Evolutionary conservation across 768 basidiomycete species (phyloP), one percentile per base, ranked within the genome.

Genomic region (Suillus placidus): DNA sequence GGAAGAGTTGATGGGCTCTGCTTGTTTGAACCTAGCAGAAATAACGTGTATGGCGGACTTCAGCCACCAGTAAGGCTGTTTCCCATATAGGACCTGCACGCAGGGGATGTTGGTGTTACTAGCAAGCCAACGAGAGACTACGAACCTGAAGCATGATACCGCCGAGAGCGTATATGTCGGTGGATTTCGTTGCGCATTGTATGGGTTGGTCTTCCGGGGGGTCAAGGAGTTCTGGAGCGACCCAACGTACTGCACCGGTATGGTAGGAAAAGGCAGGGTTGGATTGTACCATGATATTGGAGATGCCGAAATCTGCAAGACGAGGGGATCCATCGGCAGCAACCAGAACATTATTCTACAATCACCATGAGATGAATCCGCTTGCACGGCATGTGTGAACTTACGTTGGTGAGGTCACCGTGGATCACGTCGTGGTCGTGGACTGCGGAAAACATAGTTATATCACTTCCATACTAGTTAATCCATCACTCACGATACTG

Each of bases 251-350:
- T 20, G 72, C 64, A 5, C 67, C 70, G 5, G 60, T 65, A 26
- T 65, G 71, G 43, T 70, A 75, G 34, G 71, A 70, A 7, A 67
- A 68, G 13, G 72, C 58, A 12, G 73, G 69, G 45, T 77, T 72
- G 63, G 78, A 71, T 64, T 81, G 78, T 12, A 71, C 71, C 26
- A 79, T 71, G 64, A 83, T 77, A 35, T 69, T 79, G 18, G 81
- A 83, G 8, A 83, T 70, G 3, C 82, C 83, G 62, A 83, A 83
- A 64, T 83, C 83, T 64, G 79, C 51, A 30, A 68, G 64, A 6
- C 58, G 55, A 23, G 60, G 60, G 23, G 61, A 45, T 26, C 65
- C 67, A 1, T 68, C 47, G 38, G 16, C 35, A 26, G 61, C 40
- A 54, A 68, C 61, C 20, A 68, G 37, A 26, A 68, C 42, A 60